Evolutionary conservation across 225 moss, liverwort and hornwort species (phyloP).

Genomic region (Lunularia cruciata): DNA sequence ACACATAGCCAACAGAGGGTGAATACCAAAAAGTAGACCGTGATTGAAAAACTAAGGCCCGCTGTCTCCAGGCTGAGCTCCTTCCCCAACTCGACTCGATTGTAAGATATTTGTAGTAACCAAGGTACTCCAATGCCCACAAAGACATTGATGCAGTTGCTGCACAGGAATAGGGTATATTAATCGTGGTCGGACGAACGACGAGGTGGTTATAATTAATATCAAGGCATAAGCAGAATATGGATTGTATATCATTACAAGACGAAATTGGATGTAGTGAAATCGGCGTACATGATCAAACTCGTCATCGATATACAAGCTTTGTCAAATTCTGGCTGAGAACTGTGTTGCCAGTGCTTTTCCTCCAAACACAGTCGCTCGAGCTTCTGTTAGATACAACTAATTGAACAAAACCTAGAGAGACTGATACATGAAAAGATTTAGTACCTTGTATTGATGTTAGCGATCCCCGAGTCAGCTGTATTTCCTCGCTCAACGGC

Average conservation of each 20-base stretch:
- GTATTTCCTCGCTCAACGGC: constrained; percentile 67
- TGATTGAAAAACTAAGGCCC: constrained; percentile 73
- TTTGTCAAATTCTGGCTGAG: not conserved
- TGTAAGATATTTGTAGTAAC: constrained; percentile 72
- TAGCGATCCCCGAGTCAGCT: constrained; percentile 88
- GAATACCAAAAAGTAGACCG: constrained; percentile 69
- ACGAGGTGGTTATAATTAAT: too few relatives aligned
- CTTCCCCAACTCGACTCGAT: constrained; percentile 39
- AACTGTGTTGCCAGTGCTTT: not conserved
- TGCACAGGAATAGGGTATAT: constrained; percentile 34
- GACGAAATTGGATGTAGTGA: too few relatives aligned
- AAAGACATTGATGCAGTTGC: constrained; percentile 91
- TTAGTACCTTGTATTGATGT: constrained; percentile 71
- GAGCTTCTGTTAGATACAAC: not conserved
- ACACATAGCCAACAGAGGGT: constrained; percentile 61
- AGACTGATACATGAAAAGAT: not conserved
- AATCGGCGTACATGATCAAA: too few relatives aligned
- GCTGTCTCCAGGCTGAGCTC: constrained; percentile 55
- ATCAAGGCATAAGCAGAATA: too few relatives aligned
- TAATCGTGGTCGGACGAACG: too few relatives aligned
- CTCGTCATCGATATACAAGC: too few relatives aligned
- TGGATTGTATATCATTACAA: too few relatives aligned
- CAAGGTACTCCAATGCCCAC: constrained; percentile 91
- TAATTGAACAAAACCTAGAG: not conserved
- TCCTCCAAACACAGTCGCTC: not conserved